A percentile compares a stretch with the other conserved stretches of the same genome.
Conservation (phyloP, 345 rosid species). For the Aquilaria sinensis region DNA sequence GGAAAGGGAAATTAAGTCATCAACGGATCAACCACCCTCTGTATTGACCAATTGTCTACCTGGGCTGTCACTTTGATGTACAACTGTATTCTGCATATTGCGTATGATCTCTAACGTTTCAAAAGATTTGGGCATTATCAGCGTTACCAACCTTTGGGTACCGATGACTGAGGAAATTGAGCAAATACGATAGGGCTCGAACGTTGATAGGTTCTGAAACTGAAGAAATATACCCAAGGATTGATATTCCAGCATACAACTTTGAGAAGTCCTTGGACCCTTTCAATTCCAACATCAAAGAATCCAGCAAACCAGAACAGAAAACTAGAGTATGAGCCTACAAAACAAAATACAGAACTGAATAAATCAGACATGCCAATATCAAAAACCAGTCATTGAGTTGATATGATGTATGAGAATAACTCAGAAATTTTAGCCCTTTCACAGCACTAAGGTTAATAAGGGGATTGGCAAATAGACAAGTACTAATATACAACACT, state of each 20-base stretch:
- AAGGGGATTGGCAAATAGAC: too few relatives aligned
- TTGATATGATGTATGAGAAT: too few relatives aligned
- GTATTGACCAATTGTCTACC: too few relatives aligned
- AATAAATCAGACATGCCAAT: background rate
- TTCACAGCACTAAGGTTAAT: too few relatives aligned
- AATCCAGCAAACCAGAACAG: slow-evolving; percentile 57
- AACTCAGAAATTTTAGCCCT: too few relatives aligned
- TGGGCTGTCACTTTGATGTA: background rate
- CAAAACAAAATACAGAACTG: slow-evolving; percentile 13
- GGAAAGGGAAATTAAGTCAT: background rate
- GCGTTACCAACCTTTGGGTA: slow-evolving; percentile 63
- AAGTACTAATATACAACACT: too few relatives aligned
- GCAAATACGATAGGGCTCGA: slow-evolving; percentile 61
- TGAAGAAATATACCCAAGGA: slow-evolving; percentile 75
- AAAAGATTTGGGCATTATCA: background rate
- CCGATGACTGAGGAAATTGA: slow-evolving; percentile 62
- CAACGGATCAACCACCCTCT: too few relatives aligned
- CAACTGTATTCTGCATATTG: too few relatives aligned
- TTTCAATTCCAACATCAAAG: slow-evolving; percentile 61
- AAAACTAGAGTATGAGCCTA: slow-evolving; percentile 52
- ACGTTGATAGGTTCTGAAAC: slow-evolving; percentile 40
- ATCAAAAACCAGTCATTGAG: too few relatives aligned
- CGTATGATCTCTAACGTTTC: too few relatives aligned
- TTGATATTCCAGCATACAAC: slow-evolving; percentile 59
- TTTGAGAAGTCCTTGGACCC: slow-evolving; percentile 71